Base-by-base conservation (phyloP, 2,329 filamentous ascomycete species). In the Sarocladiaceae sp. region DNA sequence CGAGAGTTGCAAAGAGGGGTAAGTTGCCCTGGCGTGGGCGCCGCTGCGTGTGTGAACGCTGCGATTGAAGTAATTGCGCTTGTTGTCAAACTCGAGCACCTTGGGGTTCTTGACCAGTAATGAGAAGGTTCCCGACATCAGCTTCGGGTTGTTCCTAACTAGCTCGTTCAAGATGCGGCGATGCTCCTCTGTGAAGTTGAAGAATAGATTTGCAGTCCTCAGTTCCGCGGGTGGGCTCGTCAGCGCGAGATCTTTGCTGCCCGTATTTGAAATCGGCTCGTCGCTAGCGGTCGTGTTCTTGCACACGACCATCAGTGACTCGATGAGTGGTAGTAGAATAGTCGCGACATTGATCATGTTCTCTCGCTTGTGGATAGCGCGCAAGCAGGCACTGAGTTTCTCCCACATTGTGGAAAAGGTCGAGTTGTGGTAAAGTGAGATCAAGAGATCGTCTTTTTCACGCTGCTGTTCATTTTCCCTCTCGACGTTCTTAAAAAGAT, bases 11-110 rank as follows among this genome's bases (percentile, higher is more conserved):
- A 98, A 72, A 18, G 79, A 64, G 33, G 88, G 85, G 56, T 72
- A 78, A 6, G 83, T 74, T 43, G 86, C 80, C 33, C 89, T 82
- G 48, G 75, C 76, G 56, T 88, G 78, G 44, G 76, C 76, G 42
- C 85, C 80, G 35, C 78, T 79, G 48, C 74, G 70, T 32, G 70
- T 67, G 63, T 98, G 93, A 10, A 98, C 83, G 57, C 88, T 90
- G 49, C 93, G 85, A 61, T 82, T 96, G 73, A 98, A 98, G 74
- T 94, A 98, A 67, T 95, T 97, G 57, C 93, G 89, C 73, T 98
- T 98, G 71, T 98, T 98, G 69, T 98, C 93, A 58, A 98, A 98
- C 60, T 98, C 93, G 11, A 98, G 73, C 3, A 98, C 94, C 74
- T 97, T 98, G 20, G 93, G 94, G 59, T 98, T 98, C 73, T 95